These are phyloP conservation scores for Perkinsus olseni DNA, from an alignment of 169 alveolate genomes.

Conservation along the genomic window DNA sequence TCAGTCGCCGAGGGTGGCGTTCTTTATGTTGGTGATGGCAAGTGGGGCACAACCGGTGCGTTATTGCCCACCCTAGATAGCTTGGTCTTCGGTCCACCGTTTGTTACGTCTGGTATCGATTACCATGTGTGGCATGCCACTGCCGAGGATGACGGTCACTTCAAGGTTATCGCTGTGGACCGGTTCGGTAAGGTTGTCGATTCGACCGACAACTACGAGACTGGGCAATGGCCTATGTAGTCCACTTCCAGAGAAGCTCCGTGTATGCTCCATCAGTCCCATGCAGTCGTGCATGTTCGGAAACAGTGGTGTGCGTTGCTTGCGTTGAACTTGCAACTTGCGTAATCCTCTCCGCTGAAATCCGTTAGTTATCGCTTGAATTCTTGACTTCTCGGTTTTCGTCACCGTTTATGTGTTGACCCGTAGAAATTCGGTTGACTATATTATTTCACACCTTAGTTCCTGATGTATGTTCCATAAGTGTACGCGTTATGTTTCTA, in stretches of 20 bases:
- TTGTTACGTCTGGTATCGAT: not conserved
- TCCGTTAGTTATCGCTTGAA: too few relatives aligned
- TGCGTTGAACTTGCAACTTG: too few relatives aligned
- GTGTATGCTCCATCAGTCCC: too few relatives aligned
- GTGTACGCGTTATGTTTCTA: not conserved
- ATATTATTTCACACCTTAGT: not conserved
- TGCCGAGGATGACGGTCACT: not conserved
- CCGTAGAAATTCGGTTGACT: not conserved
- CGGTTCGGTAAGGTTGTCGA: not conserved
- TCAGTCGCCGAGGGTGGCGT: not conserved
- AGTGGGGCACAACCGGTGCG: not conserved
- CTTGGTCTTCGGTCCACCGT: not conserved
- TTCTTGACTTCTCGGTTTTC: not conserved
- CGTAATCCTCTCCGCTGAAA: too few relatives aligned
- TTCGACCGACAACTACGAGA: not conserved
- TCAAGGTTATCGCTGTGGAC: not conserved
- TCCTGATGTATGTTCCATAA: not conserved
- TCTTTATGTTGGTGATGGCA: not conserved
- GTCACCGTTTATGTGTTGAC: not conserved
- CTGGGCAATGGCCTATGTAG: not conserved
- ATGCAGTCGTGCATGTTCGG: too few relatives aligned
- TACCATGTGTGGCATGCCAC: not conserved
- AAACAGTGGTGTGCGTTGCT: too few relatives aligned
- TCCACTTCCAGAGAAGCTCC: too few relatives aligned
- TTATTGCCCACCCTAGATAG: not conserved